Evolutionary conservation across 495 filamentous ascomycete genomes (phyloP), one percentile per base, ranked within the genome.

Genomic region (Oidiodendron maius): DNA sequence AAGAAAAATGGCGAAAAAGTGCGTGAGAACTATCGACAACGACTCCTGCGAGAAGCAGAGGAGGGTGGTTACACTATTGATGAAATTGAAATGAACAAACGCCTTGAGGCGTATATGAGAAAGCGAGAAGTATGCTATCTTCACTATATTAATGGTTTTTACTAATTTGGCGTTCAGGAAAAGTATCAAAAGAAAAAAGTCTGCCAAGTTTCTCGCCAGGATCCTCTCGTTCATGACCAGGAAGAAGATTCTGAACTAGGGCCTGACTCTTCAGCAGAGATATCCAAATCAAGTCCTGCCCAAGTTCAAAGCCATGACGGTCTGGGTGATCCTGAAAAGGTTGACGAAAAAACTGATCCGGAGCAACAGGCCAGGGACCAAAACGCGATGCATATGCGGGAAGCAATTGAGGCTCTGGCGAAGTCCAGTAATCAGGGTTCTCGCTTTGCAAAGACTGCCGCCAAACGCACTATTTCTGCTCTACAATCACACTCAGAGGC

Each of bases 121-220:
- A 55, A 55, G 20, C 49, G 45, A 11, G 53, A 53, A 51, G 46
- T 50, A 44, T 16, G 50, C 35, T n/a, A 17, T 44, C 20, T 44
- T 28, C 32, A 18, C 32, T 5, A n/a, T 32, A 32, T 23, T 15
- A 38, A 38, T 9, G 8, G 17, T 38, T n/a, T 30, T 30, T 35
- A 17, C 44, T 46, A 26, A 46, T 13, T 2, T 34, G 4, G 15
- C 11, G 4, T 17, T 3, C 32, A 46, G 44, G 28, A 36, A 20
- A 26, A 39, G 2, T 16, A 24, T 25, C 46, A 40, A 16, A 40
- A 32, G 16, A 28, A 22, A 15, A n/a, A 38, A 38, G 35, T 15
- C 35, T 9, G 17, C 5, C 11, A 38, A 18, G 26, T n/a, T n/a
- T n/a, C n/a, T n/a, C n/a, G n/a, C n/a, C n/a, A n/a, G n/a, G n/a